Base-by-base conservation (phyloP, 2,329 filamentous ascomycete species). In the Aspergillus ibericus region DNA sequence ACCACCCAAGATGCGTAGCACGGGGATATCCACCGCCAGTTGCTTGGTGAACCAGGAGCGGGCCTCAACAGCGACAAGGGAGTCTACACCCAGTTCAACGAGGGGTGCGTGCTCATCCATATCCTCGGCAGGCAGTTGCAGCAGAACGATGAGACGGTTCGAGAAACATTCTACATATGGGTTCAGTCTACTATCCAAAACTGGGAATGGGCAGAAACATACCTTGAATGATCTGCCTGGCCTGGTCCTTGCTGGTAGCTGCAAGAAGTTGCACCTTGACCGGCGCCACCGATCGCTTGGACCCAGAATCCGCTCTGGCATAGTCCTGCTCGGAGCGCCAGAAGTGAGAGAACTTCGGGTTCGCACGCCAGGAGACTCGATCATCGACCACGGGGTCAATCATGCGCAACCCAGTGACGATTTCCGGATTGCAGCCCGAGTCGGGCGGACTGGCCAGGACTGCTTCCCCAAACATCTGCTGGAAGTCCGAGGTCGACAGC, bases 31-130 rank as follows among this genome's bases (percentile, higher is more conserved):
- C 15, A 53, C 50, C 18, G 40, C 34, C 4, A 53, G n/a, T 29
- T 48, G 35, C 32, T 53, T 53, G 12, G 48, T 15, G 42, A 58
- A 53, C 56, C 56, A 58, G 1, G 49, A 49, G 5, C 56, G 49
- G 12, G 53, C 27, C 5, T 58, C 56, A 6, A 58, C 40, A 1
- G 56, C 15, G 12, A 48, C 27, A 7, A 58, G 22, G n/a, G 56
- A 58, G 40, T 58, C 56, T 3, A 55, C n/a, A 1, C 47, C 47
- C 40, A 44, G 13, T 18, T 44, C 40, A 6, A 22, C 40, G 13
- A 40, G 16, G 36, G 40, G 16, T 5, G 20, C 40, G 13, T 44
- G 12, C 8, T 16, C 18, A 13, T 15, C 12, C 16, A 44, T 20
- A 18, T 12, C 20, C 40, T 20, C 40, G 3, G 40, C 18, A 7